Percentiles rank a stretch among this genome's conserved stretches.
These are phyloP conservation scores for Boletus eberwhitei DNA, from an alignment of 768 basidiomycete species.

Conservation along the genomic window DNA sequence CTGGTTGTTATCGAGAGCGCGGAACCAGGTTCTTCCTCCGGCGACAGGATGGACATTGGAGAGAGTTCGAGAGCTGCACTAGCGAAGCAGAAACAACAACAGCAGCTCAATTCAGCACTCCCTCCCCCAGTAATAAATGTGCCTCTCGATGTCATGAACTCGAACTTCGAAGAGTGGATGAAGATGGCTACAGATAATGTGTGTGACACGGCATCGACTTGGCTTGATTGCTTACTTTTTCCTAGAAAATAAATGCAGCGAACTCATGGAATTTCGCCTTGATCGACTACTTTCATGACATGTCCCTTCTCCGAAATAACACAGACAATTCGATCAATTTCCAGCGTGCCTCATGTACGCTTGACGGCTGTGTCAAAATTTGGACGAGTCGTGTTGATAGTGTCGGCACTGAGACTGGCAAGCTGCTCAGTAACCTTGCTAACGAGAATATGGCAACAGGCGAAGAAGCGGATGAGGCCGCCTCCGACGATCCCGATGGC, in stretches of 20 bases:
- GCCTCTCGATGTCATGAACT: slow-evolving; percentile 80
- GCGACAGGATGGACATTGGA: slow-evolving; percentile 37
- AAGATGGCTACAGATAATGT: slow-evolving; percentile 99
- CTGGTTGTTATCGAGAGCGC: slow-evolving; percentile 52
- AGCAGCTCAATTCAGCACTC: slow-evolving; percentile 59
- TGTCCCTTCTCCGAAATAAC: slow-evolving; percentile 91
- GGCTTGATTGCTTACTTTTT: slow-evolving; percentile 9
- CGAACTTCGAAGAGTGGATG: slow-evolving; percentile 99
- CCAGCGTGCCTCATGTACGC: slow-evolving; percentile 94
- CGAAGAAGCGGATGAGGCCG: slow-evolving; percentile 56
- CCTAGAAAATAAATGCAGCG: slow-evolving; percentile 94
- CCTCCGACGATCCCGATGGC: slow-evolving; percentile 62
- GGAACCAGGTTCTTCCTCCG: slow-evolving; percentile 54
- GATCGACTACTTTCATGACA: slow-evolving; percentile 99
- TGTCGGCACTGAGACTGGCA: slow-evolving; percentile 94
- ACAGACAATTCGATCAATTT: slow-evolving; percentile 98
- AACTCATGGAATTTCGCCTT: slow-evolving; percentile 98
- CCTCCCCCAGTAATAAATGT: slow-evolving; percentile 56
- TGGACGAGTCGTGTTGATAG: slow-evolving; percentile 98
- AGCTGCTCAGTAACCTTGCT: slow-evolving; percentile 85
- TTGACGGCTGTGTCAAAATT: slow-evolving; percentile 99
- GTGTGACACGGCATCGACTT: neutral
- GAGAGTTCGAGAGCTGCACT: slow-evolving; percentile 43
- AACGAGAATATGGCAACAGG: slow-evolving; percentile 58
- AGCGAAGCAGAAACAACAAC: slow-evolving; percentile 54